Base-by-base conservation (phyloP, 768 basidiomycete genomes). In the Rhodotorula graminis region DNA sequence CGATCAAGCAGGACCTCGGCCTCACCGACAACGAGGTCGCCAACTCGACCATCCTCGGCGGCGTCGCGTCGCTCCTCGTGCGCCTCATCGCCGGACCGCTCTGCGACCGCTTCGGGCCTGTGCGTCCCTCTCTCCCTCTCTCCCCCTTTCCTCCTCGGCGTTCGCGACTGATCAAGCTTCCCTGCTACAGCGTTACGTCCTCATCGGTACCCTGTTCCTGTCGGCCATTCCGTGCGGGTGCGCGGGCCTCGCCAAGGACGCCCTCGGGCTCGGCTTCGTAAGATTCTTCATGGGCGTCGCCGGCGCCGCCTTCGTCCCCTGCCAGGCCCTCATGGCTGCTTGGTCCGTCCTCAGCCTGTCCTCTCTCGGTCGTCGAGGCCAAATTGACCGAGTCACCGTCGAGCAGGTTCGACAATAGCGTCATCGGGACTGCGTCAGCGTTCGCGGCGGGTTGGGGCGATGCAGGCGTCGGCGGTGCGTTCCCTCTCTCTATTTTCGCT, bases 251-350 rank as follows among this genome's bases (percentile, higher is more conserved):
- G 82, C 82, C 11, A 79, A 80, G 63, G 83, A 72, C 65, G 84
- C 83, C 4, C 44, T 63, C 0, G 81, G 83, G 0, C 82, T 87
- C 0, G 84, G 85, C 68, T 76, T 80, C 9, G 53, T 86, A 40
- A 82, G 87, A 2, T 87, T 88, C 79, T 86, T 88, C 78, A 86
- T 87, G 61, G 86, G 71, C 50, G 85, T 87, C 57, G 81, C 87
- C 3, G 87, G 87, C 15, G 87, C 81, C 1, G 86, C 86, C 2
- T 88, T 88, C 69, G 85, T 88, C 10, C 83, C 87, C 10, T 87
- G 86, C 71, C 85, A 87, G 65, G 84, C 85, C 7, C 87, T 87
- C 86, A 86, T 87, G 16, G 85, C 87, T 0, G 81, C 81, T 3
- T 87, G 88, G 80, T 60, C 4, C 42, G 59, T 23, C 37, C 8